Percentiles rank a stretch among this genome's conserved stretches.
Evolutionary conservation across 352 stramenopile genomes (phyloP).

Genomic region (Phytophthora idaei): DNA sequence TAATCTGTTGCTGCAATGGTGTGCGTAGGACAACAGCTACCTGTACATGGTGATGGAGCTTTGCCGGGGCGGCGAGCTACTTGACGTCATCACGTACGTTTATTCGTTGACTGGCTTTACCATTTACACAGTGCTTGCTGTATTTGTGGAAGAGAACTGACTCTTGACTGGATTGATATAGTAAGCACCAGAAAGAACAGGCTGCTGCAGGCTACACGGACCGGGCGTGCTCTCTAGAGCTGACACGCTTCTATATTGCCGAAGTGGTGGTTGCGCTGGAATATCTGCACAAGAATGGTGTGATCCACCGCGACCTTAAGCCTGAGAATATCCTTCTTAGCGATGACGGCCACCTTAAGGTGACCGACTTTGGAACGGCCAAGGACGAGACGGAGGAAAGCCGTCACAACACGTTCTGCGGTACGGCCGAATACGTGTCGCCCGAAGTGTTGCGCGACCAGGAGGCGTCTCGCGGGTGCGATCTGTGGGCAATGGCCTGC

Average conservation of each 20-base stretch:
- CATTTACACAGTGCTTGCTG: neutral
- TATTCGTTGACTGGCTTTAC: neutral
- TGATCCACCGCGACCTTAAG: slow-evolving; percentile 97
- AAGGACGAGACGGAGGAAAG: slow-evolving; percentile 85
- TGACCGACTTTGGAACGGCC: slow-evolving; percentile 91
- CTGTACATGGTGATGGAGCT: slow-evolving; percentile 93
- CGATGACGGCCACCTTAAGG: slow-evolving; percentile 87
- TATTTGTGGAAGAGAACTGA: slow-evolving; percentile 19
- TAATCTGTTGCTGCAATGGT: slow-evolving; percentile 5
- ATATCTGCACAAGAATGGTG: slow-evolving; percentile 93
- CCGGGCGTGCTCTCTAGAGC: slow-evolving; percentile 69
- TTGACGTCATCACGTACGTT: slow-evolving; percentile 87
- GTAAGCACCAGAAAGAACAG: slow-evolving; percentile 80
- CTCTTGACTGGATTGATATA: slow-evolving; percentile 27
- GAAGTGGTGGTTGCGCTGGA: slow-evolving; percentile 94
- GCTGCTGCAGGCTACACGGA: slow-evolving; percentile 59
- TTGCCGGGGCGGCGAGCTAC: slow-evolving; percentile 82
- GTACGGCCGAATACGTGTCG: slow-evolving; percentile 92
- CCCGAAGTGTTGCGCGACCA: slow-evolving; percentile 90
- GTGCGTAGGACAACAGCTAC: slow-evolving; percentile 61
- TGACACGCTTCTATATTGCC: slow-evolving; percentile 94
- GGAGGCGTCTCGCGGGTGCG: slow-evolving; percentile 80
- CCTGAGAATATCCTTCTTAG: slow-evolving; percentile 91
- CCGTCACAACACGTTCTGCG: slow-evolving; percentile 88
- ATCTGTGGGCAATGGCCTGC: slow-evolving; percentile 92